phyloP scores from a whole-genome alignment of 805 yeast species.

The Sungouiozyma ichnusensis region DNA sequence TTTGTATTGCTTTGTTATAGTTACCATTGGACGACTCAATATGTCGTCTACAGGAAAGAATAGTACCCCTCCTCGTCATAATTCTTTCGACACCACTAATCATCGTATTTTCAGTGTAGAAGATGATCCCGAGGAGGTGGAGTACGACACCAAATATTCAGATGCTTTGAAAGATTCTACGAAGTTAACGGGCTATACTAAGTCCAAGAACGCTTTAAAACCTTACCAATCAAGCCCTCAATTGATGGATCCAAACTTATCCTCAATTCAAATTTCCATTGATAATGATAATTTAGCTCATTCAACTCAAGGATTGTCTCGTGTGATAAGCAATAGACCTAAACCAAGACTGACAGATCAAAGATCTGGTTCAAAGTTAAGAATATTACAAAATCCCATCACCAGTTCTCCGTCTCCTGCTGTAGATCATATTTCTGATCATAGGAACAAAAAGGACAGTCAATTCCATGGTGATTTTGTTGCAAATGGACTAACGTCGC shows the following conservation, averaged over 20 bases:
- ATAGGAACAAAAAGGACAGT: background rate
- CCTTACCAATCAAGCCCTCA: constrained; percentile 4
- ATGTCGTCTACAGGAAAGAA: background rate
- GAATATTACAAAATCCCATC: background rate
- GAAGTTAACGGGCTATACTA: constrained; percentile 1
- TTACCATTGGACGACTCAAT: too few relatives aligned
- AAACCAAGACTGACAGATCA: background rate
- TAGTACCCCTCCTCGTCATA: background rate
- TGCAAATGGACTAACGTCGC: too few relatives aligned
- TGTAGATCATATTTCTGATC: background rate
- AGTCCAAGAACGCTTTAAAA: background rate
- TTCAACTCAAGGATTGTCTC: background rate
- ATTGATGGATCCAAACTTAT: background rate
- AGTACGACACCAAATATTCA: constrained; percentile 49
- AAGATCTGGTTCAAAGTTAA: background rate
- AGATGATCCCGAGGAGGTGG: constrained; percentile 67
- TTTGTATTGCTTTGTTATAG: too few relatives aligned
- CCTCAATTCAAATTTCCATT: background rate
- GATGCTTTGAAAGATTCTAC: constrained; percentile 34
- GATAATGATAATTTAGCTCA: background rate
- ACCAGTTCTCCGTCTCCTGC: background rate
- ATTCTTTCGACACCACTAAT: constrained; percentile 13
- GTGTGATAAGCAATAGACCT: background rate
- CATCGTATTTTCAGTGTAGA: constrained; percentile 60
- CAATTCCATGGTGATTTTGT: too few relatives aligned